Evolutionary conservation across 2,329 filamentous ascomycete species (phyloP).

Genomic region (Diplocarpon mali): DNA sequence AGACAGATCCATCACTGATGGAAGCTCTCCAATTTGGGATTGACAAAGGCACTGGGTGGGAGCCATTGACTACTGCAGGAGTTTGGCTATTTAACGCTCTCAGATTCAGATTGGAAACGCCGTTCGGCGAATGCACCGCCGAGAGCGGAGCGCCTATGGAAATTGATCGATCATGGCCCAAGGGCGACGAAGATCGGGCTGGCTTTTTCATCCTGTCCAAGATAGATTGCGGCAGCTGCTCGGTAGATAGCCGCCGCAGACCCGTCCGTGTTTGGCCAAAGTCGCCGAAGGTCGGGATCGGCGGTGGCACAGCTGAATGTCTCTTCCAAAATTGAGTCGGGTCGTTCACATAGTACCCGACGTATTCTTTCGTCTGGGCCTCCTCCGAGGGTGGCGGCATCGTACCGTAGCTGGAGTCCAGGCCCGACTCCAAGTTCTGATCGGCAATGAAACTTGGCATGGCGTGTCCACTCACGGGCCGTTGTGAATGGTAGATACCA

Average conservation of each 20-base stretch:
- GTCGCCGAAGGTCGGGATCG: constrained; percentile 27
- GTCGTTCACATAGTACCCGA: constrained; percentile 27
- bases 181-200: constrained; percentile 28
- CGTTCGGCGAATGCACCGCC: constrained; percentile 17
- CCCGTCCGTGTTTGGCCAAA: constrained; percentile 16
- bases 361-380: constrained; percentile 24
- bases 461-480: constrained; percentile 35
- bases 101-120: constrained; percentile 20
- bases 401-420: constrained; percentile 12
- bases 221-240: constrained; percentile 27
- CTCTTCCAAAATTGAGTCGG: constrained; percentile 14
- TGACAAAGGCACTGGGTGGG: constrained; percentile 20
- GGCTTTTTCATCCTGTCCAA: constrained; percentile 24
- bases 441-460: constrained; percentile 47
- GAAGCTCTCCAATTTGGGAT: constrained; percentile 22
- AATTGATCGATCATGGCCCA: constrained; percentile 25
- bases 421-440: constrained; percentile 28
- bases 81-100: constrained; percentile 20
- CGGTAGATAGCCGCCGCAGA: constrained; percentile 22
- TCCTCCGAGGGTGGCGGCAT: constrained; percentile 20
- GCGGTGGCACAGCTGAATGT: constrained; percentile 14
- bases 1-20: constrained; percentile 17
- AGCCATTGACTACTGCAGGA: constrained; percentile 26
- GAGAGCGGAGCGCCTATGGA: constrained; percentile 21
- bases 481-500: constrained; percentile 20